phyloP scores from a whole-genome alignment of 1,139 yeast genomes.

The Zygosaccharomyces sapae region DNA sequence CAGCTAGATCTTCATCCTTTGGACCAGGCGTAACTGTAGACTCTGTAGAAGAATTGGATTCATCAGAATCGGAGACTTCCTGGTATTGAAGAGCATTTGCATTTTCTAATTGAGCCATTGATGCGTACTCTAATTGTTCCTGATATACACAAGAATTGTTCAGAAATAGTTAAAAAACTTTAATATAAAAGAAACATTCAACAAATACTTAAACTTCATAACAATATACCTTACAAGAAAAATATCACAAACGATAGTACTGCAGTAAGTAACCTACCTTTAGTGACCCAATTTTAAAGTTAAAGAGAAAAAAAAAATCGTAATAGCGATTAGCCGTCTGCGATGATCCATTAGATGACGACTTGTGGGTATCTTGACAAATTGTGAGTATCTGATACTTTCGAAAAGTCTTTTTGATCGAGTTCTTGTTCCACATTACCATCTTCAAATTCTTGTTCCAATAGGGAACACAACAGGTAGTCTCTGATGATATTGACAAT shows the following conservation, averaged over 20 bases:
- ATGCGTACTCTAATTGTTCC: not conserved
- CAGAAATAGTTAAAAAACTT: not conserved
- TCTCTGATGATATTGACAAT: constrained; percentile 29
- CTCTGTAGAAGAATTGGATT: constrained; percentile 13
- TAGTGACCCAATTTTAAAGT: not conserved
- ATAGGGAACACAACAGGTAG: constrained; percentile 28
- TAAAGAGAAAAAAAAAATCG: constrained; percentile 4
- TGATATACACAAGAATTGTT: not conserved
- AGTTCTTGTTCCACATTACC: constrained; percentile 11
- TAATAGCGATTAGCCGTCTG: not conserved
- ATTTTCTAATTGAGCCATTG: constrained; percentile 1
- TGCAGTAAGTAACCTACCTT: not conserved
- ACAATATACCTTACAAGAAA: not conserved
- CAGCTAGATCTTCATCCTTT: constrained; percentile 5
- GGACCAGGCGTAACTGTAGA: constrained; percentile 5
- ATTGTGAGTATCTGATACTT: not conserved
- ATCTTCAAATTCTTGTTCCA: constrained; percentile 29
- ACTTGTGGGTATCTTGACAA: constrained; percentile 14
- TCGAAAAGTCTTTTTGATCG: not conserved
- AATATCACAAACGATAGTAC: not conserved
- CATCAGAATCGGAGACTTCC: constrained; percentile 7
- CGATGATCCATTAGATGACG: constrained; percentile 5
- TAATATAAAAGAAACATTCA: not conserved
- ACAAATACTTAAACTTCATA: not conserved
- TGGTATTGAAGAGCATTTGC: not conserved